Base-by-base conservation (phyloP, 345 rosid species). In the Lepidium sativum region DNA sequence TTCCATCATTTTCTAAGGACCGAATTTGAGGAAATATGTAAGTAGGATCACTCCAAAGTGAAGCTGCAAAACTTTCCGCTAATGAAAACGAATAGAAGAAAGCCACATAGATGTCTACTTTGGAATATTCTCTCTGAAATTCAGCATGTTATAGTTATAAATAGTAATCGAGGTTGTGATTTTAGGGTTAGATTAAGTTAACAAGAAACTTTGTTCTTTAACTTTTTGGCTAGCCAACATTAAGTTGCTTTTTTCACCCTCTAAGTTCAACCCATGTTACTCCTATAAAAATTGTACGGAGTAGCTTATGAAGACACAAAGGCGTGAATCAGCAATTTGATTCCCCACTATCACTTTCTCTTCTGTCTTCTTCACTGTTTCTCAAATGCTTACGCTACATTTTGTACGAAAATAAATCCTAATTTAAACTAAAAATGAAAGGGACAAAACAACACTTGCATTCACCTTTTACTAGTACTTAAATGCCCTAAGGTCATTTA, bases 191-290 rank as follows among this genome's bases (percentile, higher is more conserved):
- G 54, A 32, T 60, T 66, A 65, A 45, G 67, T 73, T 66, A 44
- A 60, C 63, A 60, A 53, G 62, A 66, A 43, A 17, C 50, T 42
- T 65, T 72, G 42, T 59, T 71, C 21, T 37, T 66, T 71, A 43
- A 44, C 51, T 50, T 53, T 39, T 64, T 49, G 53, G 70, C 75
- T 71, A 71, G 65, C 47, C 75, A 71, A 71, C 75, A 71, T 60
- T 56, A 64, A 31, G 70, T 64, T 71, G 70, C 75, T 47, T 71
- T 71, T 27, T 70, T 47, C 64, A 25, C 13, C 47, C 59, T 55
- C 59, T 35, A 56, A 48, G 65, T 71, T 65, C 33, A 64, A 34
- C 60, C 76, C 76, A 72, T 65, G 76, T 72, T 72, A 72, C 66
- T 27, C 21, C 76, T 65, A 72, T 42, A 55, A 32, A 48, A 41